Conservation (phyloP, 2,329 filamentous ascomycete genomes). For the Albifimbria verrucaria region DNA sequence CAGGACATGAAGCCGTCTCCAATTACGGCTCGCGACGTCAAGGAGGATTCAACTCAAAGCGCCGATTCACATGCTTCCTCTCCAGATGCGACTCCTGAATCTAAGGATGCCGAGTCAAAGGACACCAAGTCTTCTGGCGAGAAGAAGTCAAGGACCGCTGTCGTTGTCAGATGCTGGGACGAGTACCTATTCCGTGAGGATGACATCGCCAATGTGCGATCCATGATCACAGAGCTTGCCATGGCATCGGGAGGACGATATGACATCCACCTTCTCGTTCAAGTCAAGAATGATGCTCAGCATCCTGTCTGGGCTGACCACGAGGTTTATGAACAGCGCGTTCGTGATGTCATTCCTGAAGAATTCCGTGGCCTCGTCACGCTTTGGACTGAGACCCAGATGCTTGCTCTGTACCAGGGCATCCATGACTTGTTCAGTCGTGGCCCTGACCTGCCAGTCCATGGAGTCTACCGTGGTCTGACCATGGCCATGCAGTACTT, state of each 20-base stretch:
- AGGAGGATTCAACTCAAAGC: slow-evolving; percentile 1
- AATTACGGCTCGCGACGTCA: slow-evolving; percentile 9
- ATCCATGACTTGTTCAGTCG: slow-evolving; percentile 72
- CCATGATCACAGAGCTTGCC: slow-evolving; percentile 78
- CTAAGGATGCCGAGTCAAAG: slow-evolving; percentile 5
- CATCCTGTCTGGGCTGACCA: slow-evolving; percentile 77
- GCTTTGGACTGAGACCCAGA: slow-evolving; percentile 91
- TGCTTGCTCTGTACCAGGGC: slow-evolving; percentile 85
- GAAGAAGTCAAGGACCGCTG: slow-evolving; percentile 54
- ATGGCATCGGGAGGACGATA: slow-evolving; percentile 83
- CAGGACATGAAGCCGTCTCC: slow-evolving; percentile 19
- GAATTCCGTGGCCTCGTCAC: slow-evolving; percentile 89
- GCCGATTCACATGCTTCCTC: too few species aligned
- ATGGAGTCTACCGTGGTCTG: slow-evolving; percentile 88
- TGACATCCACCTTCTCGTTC: slow-evolving; percentile 79
- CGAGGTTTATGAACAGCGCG: slow-evolving; percentile 63
- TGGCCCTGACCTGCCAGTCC: slow-evolving; percentile 69
- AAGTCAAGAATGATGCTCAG: slow-evolving; percentile 72
- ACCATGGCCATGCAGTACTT: slow-evolving; percentile 97
- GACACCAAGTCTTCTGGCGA: slow-evolving; percentile 7
- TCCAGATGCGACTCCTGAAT: background rate
- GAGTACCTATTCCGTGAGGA: slow-evolving; percentile 76
- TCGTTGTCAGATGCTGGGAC: slow-evolving; percentile 80
- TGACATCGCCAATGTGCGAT: slow-evolving; percentile 76
- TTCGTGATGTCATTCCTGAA: slow-evolving; percentile 66